Evolutionary conservation across 1,139 yeast genomes (phyloP).

Genomic region (Candida smagusa): DNA sequence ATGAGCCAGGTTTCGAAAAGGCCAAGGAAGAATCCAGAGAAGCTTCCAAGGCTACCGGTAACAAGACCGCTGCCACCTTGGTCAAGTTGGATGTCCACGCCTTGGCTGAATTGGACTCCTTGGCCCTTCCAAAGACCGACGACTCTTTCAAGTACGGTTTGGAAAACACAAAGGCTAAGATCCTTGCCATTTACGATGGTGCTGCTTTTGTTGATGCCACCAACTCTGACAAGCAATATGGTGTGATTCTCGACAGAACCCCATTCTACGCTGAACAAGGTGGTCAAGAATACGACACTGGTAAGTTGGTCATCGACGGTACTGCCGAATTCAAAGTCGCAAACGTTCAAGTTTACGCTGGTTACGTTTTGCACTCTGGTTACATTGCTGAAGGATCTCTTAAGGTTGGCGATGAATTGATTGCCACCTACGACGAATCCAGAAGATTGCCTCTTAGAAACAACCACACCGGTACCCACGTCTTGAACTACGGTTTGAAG

Average conservation of each 20-base stretch:
- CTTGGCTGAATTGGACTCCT: slow-evolving; percentile 59
- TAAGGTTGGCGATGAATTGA: slow-evolving; percentile 63
- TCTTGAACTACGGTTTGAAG: slow-evolving; percentile 83
- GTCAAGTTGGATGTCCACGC: slow-evolving; percentile 90
- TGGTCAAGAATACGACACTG: slow-evolving; percentile 97
- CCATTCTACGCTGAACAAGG: slow-evolving; percentile 99
- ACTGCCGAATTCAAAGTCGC: slow-evolving; percentile 81
- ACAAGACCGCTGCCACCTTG: slow-evolving; percentile 53
- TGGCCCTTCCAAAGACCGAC: slow-evolving; percentile 73
- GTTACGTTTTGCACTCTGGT: slow-evolving; percentile 95
- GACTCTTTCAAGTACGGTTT: slow-evolving; percentile 72
- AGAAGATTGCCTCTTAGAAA: slow-evolving; percentile 97
- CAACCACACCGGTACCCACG: slow-evolving; percentile 98
- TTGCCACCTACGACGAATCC: slow-evolving; percentile 86
- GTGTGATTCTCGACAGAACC: slow-evolving; percentile 81
- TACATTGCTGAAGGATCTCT: slow-evolving; percentile 71
- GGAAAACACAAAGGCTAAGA: slow-evolving; percentile 57
- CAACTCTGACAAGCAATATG: slow-evolving; percentile 55
- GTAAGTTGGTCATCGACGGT: slow-evolving; percentile 88
- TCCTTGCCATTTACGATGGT: slow-evolving; percentile 74
- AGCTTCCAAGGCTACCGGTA: slow-evolving; percentile 88
- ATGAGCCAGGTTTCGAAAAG: slow-evolving; percentile 84
- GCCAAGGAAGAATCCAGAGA: slow-evolving; percentile 88
- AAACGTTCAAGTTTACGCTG: slow-evolving; percentile 90
- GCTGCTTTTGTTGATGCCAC: slow-evolving; percentile 49